phyloP scores from a whole-genome alignment of 169 alveolate species.

The Toxoplasma gondii region DNA sequence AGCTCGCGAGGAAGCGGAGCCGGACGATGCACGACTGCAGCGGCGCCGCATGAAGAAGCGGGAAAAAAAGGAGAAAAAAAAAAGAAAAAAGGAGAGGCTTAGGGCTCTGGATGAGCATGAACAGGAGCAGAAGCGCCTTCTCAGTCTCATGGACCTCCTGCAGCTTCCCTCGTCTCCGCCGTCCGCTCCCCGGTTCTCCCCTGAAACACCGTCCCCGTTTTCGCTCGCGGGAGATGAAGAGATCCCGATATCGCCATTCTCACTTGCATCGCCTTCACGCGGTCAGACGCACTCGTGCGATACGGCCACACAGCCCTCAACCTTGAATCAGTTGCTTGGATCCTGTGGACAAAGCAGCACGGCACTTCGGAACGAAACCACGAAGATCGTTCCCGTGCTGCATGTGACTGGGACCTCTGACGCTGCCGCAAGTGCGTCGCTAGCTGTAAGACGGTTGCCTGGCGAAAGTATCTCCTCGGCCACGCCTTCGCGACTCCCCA shows the following conservation, averaged over 20 bases:
- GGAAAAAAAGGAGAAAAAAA: conserved; percentile 29
- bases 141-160: conserved; percentile 13
- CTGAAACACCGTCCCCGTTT: not conserved
- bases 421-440: not conserved
- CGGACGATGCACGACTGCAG: not conserved
- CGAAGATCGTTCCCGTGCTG: not conserved
- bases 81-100: conserved; percentile 1
- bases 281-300: not conserved
- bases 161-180: conserved; percentile 19
- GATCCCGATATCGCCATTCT: not conserved
- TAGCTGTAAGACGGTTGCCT: not conserved
- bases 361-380: not conserved
- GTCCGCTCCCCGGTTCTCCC: not conserved
- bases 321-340: no score
- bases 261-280: not conserved
- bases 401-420: not conserved
- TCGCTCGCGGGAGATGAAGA: not conserved
- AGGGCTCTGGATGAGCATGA: conserved; percentile 22
- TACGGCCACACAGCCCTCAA: not conserved
- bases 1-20: not conserved
- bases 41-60: conserved; percentile 26
- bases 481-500: not conserved
- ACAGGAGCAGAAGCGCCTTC: conserved; percentile 2
- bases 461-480: not conserved
- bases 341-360: no score